phyloP scores from a whole-genome alignment of 495 filamentous ascomycete species.

The Neurospora pannonica region DNA sequence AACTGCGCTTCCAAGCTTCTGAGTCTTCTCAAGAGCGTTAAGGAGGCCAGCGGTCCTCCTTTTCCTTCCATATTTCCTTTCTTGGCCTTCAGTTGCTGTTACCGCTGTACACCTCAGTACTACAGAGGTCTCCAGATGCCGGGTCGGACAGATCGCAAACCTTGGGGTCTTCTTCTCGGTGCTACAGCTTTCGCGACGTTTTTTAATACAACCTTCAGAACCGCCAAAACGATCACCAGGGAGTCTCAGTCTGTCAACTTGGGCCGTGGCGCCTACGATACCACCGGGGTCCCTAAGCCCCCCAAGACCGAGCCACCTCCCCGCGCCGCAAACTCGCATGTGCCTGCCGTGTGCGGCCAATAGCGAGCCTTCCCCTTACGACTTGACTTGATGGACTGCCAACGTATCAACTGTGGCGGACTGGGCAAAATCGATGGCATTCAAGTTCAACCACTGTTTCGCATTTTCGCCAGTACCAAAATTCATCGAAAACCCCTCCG shows the following conservation, averaged over 20 bases:
- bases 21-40: no score
- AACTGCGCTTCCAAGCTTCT: no score
- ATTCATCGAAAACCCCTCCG: no score
- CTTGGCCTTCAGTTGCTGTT: no score
- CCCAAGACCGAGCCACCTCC: constrained; percentile 1
- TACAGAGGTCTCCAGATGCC: neutral
- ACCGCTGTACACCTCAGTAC: no score
- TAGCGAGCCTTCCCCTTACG: neutral
- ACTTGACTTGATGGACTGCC: neutral
- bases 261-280: constrained; percentile 48
- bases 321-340: neutral
- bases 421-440: neutral
- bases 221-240: constrained; percentile 35
- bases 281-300: constrained; percentile 45
- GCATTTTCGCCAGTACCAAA: no score
- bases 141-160: constrained; percentile 13
- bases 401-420: neutral
- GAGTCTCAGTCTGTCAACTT: constrained; percentile 37
- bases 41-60: no score
- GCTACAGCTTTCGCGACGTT: constrained; percentile 4
- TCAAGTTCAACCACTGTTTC: neutral
- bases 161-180: neutral
- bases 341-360: neutral
- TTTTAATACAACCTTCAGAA: constrained; percentile 3
- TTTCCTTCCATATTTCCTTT: no score